Percentiles rank a stretch among this genome's conserved stretches.
These are phyloP conservation scores for Pseudonectria buxi DNA, from an alignment of 2,329 filamentous ascomycete genomes.

Conservation along the genomic window DNA sequence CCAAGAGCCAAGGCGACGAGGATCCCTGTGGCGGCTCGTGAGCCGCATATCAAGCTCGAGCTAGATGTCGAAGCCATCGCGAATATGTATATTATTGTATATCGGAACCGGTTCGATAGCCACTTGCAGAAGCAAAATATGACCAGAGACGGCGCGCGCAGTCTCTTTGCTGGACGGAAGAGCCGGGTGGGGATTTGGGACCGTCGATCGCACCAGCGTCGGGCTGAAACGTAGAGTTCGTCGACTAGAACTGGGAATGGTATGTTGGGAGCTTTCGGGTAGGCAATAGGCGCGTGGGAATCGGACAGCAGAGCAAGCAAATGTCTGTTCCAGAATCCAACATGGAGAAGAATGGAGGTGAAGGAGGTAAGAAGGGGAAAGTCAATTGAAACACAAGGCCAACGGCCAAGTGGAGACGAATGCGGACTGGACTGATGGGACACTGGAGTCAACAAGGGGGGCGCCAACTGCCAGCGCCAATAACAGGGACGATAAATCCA, in stretches of 20 bases:
- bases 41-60: neutral
- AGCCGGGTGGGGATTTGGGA: neutral
- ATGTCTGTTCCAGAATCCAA: constrained; percentile 12
- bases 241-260: neutral
- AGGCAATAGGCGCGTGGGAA: neutral
- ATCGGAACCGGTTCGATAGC: no score
- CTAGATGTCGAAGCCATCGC: constrained; percentile 13
- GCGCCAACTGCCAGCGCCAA: no score
- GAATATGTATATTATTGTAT: no score
- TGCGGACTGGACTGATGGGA: no score
- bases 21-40: constrained; percentile 2
- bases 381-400: neutral
- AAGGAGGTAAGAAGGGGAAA: constrained; percentile 5
- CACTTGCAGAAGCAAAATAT: no score
- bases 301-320: constrained; percentile 13
- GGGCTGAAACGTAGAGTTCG: neutral
- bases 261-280: neutral
- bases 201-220: neutral
- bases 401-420: neutral
- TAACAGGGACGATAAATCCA: no score
- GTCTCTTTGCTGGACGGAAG: neutral
- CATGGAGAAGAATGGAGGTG: constrained; percentile 1
- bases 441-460: no score
- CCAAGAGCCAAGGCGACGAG: constrained; percentile 10
- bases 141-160: no score